Percentiles rank a stretch among this genome's conserved stretches.
Conservation (phyloP, 2,329 filamentous ascomycete species). For the Arthrobotrys megalospora region DNA sequence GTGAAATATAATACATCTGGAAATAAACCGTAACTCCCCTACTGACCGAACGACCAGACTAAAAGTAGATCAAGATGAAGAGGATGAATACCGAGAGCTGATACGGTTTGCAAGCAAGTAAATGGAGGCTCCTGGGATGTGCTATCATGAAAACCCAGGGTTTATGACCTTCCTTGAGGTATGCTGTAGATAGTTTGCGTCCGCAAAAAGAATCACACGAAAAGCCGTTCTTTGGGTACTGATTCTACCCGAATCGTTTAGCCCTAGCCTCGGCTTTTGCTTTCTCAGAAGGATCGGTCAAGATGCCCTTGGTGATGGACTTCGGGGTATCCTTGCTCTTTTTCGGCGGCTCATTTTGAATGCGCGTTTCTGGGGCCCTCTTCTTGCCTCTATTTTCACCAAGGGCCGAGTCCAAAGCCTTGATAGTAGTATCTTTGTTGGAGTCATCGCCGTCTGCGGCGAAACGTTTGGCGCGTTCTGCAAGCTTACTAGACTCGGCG, state of each 20-base stretch:
- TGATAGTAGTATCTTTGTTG: constrained; percentile 31
- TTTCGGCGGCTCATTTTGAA: constrained; percentile 51
- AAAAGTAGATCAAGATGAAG: constrained; percentile 22
- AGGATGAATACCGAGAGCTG: neutral
- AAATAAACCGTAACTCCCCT: constrained; percentile 43
- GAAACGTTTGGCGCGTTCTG: constrained; percentile 59
- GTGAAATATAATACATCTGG: constrained; percentile 48
- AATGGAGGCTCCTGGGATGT: neutral
- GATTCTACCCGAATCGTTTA: constrained; percentile 51
- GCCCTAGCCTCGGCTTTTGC: constrained; percentile 59
- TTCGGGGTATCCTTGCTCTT: constrained; percentile 56
- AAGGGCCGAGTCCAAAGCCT: constrained; percentile 54
- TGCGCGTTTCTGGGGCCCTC: constrained; percentile 47
- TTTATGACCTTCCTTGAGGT: neutral
- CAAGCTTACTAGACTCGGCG: constrained; percentile 54
- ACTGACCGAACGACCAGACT: constrained; percentile 16
- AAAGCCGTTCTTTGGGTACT: neutral
- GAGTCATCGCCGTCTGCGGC: constrained; percentile 35
- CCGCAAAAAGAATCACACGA: neutral
- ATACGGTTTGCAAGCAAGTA: neutral
- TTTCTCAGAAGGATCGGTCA: constrained; percentile 56
- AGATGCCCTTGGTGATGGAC: constrained; percentile 24
- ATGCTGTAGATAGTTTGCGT: neutral
- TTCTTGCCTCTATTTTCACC: constrained; percentile 60
- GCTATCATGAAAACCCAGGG: neutral